These are phyloP conservation scores for Claviceps pazoutovae DNA, from an alignment of 2,329 filamentous ascomycete genomes.

Conservation along the genomic window DNA sequence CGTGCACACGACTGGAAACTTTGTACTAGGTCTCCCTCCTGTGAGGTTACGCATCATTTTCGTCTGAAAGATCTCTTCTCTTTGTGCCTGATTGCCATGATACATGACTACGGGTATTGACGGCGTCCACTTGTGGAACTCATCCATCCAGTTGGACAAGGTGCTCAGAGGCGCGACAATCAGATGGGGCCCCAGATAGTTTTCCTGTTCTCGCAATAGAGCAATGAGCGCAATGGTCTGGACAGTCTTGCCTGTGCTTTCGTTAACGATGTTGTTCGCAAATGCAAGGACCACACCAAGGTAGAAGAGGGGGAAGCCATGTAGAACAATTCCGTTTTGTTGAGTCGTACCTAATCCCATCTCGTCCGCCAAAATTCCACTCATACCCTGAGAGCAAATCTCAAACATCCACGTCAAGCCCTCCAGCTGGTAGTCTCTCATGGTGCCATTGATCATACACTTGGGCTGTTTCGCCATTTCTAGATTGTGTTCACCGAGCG, in stretches of 20 bases:
- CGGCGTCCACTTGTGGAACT: conserved; percentile 84
- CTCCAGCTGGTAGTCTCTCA: conserved; percentile 90
- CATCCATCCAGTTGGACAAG: conserved; percentile 88
- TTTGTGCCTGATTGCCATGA: conserved; percentile 67
- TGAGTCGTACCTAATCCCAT: conserved; percentile 58
- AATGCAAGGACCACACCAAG: not conserved
- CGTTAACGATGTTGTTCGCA: not conserved
- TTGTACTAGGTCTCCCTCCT: conserved; percentile 39
- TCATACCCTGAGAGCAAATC: conserved; percentile 64
- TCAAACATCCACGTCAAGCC: conserved; percentile 94
- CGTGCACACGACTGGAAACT: conserved; percentile 86
- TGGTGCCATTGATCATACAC: conserved; percentile 71
- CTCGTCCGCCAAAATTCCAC: conserved; percentile 83
- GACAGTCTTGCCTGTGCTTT: conserved; percentile 62
- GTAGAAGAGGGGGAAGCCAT: not conserved
- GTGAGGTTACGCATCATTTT: conserved; percentile 56
- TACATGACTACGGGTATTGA: conserved; percentile 81
- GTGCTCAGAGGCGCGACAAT: conserved; percentile 87
- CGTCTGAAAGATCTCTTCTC: conserved; percentile 62
- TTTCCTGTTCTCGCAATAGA: conserved; percentile 72
- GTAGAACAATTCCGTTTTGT: not conserved
- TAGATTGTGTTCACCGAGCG: conserved; percentile 50
- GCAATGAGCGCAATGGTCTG: conserved; percentile 84
- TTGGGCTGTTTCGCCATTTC: conserved; percentile 75
- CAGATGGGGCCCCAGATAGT: conserved; percentile 73